Base-by-base conservation (phyloP, 257 asterid species). In the Buddleja alternifolia region DNA sequence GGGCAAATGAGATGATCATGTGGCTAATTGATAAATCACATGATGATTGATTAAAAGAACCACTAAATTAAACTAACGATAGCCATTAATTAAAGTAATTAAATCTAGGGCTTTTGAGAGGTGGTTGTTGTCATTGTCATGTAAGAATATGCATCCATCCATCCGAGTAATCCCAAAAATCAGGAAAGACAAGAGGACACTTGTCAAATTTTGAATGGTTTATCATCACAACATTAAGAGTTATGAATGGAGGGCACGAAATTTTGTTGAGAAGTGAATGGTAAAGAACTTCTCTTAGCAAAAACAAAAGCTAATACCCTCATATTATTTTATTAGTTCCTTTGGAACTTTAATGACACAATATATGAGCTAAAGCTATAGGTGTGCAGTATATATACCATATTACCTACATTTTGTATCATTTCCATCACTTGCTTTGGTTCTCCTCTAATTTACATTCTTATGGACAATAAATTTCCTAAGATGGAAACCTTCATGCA, bases 231-330 rank as follows among this genome's bases (percentile, higher is more conserved):
- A 78, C 72, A 65, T 71, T 39, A 59, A 58, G 69, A 79, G n/a
- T n/a, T n/a, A n/a, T n/a, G n/a, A n/a, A 80, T 77, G 92, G 90
- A 81, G 60, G 47, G 90, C 95, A 85, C 88, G 87, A 85, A 79
- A 63, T 61, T 72, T 63, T 67, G 25, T 0, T 14, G 20, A 41
- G 17, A 53, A n/a, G n/a, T 21, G 39, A 47, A 25, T 25, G 57
- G 29, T 34, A 41, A 45, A 53, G 24, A 40, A 10, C 71, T 47
- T 61, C 24, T n/a, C 34, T 53, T 21, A 55, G 45, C 46, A 25
- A 29, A 29, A 29, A 29, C 34, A 29, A 29, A 29, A 29, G 34
- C 5, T 29, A 29, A 1, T 29, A 12, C 9, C n/a, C 44, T 56
- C 60, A 48, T 40, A 66, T 76, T 74, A 75, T 73, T 71, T 34